Base-by-base conservation (phyloP, 805 yeast species). In the Wickerhamiella azyma region DNA sequence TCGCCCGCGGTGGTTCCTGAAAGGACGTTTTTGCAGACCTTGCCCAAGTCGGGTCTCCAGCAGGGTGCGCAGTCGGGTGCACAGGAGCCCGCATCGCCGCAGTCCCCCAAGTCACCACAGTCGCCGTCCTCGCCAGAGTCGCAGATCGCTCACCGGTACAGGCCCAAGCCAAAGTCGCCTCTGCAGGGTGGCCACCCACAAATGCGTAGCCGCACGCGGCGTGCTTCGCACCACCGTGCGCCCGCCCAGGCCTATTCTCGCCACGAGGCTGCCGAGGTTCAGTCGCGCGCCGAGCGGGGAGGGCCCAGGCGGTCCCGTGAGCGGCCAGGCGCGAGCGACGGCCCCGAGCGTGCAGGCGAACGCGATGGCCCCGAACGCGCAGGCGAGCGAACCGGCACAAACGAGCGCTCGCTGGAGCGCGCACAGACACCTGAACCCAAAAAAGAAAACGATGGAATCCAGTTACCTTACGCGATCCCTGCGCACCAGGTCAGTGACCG, bases 381-480 rank as follows among this genome's bases (percentile, higher is more conserved):
- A 26, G 41, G 19, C 39, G n/a, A 29, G 9, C 18, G 9, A 5
- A 3, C 41, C 2, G 19, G 14, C 21, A 5, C n/a, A 14, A 37
- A 14, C 26, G 28, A 8, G 17, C 17, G 11, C 11, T 35, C 37
- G n/a, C n/a, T n/a, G 4, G 24, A 21, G 24, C 24, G 24, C 24
- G 24, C 24, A 21, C 4, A 21, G 6, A 21, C 24, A 4, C 24
- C 24, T 7, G 24, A 29, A 38, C 17, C 21, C 41, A 17, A 38
- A 13, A 26, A 39, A 10, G 33, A 16, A 14, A 5, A 26, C 11
- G 17, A 19, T 4, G 35, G 16, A 8, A 55, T 56, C 50, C 52
- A 56, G 52, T 53, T 61, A 19, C 66, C 66, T 9, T 62, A 62
- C 50, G 59, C 56, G 33, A 62, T 62, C 36, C 66, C 66, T 13